phyloP scores from a whole-genome alignment of 164 flowering plant species.

The Brasenia schreberi region DNA sequence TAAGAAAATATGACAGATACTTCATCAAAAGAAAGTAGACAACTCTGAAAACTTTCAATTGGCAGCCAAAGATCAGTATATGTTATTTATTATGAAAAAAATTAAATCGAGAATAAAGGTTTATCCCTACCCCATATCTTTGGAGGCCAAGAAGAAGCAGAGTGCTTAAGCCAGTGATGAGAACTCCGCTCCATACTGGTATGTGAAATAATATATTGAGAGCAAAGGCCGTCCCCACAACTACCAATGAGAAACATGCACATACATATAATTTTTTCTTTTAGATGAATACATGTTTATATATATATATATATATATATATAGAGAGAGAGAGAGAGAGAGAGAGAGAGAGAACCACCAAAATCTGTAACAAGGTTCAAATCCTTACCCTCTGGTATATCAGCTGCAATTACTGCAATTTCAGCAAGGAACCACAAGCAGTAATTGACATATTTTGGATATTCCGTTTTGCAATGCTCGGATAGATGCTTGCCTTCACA shows the following conservation, averaged over 20 bases:
- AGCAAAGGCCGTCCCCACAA: constrained; percentile 91
- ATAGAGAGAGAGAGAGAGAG: background rate
- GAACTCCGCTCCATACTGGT: constrained; percentile 78
- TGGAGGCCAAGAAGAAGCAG: constrained; percentile 74
- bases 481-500: constrained; percentile 58
- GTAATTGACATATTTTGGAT: constrained; percentile 42
- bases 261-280: too few relatives aligned
- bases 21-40: too few relatives aligned
- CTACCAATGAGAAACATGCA: constrained; percentile 19
- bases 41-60: too few relatives aligned
- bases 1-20: too few relatives aligned
- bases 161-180: constrained; percentile 70
- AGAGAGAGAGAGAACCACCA: too few relatives aligned
- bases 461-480: constrained; percentile 56
- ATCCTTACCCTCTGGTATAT: constrained; percentile 75
- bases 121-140: constrained; percentile 50
- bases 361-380: background rate
- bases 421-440: constrained; percentile 85
- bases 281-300: too few relatives aligned
- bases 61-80: too few relatives aligned
- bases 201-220: constrained; percentile 59
- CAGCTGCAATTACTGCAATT: constrained; percentile 78
- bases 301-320: too few relatives aligned
- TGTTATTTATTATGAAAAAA: too few relatives aligned
- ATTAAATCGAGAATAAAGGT: too few relatives aligned